Percentiles rank a stretch among this genome's conserved stretches.
Conservation (phyloP, 1,139 yeast species). For the Saccharomyces hybrid region DNA sequence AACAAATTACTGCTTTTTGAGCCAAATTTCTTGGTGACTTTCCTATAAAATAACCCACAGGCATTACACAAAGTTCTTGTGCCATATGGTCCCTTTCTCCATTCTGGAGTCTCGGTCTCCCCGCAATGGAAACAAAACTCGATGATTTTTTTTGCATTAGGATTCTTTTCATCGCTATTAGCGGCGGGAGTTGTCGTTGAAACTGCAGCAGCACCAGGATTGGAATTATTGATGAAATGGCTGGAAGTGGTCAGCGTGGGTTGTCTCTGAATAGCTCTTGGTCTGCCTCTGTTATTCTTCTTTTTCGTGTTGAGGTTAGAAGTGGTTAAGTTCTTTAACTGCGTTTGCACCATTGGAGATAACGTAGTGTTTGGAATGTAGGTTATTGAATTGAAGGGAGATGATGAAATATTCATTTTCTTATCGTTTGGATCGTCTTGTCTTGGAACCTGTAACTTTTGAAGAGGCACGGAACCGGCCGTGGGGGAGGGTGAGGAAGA, state of each 20-base stretch:
- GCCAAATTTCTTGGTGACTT: slow-evolving; percentile 45
- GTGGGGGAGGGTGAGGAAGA: slow-evolving; percentile 4
- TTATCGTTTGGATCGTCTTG: background rate
- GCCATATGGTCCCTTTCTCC: slow-evolving; percentile 79
- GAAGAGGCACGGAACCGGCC: background rate
- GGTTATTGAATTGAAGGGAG: background rate
- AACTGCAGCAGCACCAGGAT: background rate
- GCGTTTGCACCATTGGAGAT: background rate
- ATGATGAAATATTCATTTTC: background rate
- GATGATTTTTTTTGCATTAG: slow-evolving; percentile 6
- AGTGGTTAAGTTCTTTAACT: background rate
- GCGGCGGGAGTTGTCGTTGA: slow-evolving; percentile 8
- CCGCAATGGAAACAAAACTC: slow-evolving; percentile 50
- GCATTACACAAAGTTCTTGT: slow-evolving; percentile 72
- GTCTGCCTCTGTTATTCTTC: background rate
- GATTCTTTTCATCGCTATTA: slow-evolving; percentile 7
- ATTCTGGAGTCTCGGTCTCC: slow-evolving; percentile 70
- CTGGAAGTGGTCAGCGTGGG: background rate
- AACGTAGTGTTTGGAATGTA: background rate
- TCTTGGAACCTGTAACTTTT: slow-evolving; percentile 5
- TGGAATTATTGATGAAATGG: slow-evolving; percentile 3
- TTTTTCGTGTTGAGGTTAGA: background rate
- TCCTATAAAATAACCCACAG: slow-evolving; percentile 72
- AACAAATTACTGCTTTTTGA: slow-evolving; percentile 25
- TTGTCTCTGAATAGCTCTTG: slow-evolving; percentile 1